Evolutionary conservation across 2,329 filamentous ascomycete genomes (phyloP).

Genomic region (Neofusicoccum sp.): DNA sequence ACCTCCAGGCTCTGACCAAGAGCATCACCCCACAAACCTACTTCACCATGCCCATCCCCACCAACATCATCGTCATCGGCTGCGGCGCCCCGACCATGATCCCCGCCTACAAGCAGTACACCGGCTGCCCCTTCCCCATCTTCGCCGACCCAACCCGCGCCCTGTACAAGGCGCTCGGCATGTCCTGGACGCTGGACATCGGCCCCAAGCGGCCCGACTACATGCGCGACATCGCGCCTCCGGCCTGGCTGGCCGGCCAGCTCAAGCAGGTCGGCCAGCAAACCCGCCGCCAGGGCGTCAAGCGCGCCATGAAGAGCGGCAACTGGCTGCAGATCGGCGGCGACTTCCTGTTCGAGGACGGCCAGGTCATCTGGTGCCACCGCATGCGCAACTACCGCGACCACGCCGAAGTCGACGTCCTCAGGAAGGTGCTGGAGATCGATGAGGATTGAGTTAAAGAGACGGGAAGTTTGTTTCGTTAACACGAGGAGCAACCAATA

Average conservation of each 20-base stretch:
- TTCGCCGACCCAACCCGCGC: conserved; percentile 65
- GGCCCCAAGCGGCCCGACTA: conserved; percentile 59
- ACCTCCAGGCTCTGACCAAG: conserved; percentile 58
- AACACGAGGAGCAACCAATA: no score
- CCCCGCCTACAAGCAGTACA: conserved; percentile 57
- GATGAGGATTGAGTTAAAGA: conserved; percentile 24
- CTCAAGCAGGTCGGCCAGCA: conserved; percentile 22
- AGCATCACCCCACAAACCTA: conserved; percentile 42
- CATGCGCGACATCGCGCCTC: conserved; percentile 43
- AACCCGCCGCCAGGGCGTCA: conserved; percentile 44
- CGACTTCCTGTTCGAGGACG: conserved; percentile 43
- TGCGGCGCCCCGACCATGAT: conserved; percentile 66
- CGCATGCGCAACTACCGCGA: conserved; percentile 40
- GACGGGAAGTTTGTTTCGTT: no score
- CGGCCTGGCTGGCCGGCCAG: conserved; percentile 32
- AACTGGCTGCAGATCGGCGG: conserved; percentile 41
- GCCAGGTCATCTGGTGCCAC: conserved; percentile 41
- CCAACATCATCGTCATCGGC: conserved; percentile 64
- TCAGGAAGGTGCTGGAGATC: conserved; percentile 37
- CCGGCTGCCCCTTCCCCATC: conserved; percentile 62
- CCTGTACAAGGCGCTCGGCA: conserved; percentile 64
- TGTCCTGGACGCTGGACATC: conserved; percentile 59
- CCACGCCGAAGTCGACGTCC: conserved; percentile 35
- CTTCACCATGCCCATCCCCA: conserved; percentile 50
- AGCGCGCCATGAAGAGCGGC: conserved; percentile 36